Evolutionary conservation across 192 early-diverging fungal genomes (phyloP), one percentile per base, ranked within the genome.

Genomic region (Entomortierella lignicola): DNA sequence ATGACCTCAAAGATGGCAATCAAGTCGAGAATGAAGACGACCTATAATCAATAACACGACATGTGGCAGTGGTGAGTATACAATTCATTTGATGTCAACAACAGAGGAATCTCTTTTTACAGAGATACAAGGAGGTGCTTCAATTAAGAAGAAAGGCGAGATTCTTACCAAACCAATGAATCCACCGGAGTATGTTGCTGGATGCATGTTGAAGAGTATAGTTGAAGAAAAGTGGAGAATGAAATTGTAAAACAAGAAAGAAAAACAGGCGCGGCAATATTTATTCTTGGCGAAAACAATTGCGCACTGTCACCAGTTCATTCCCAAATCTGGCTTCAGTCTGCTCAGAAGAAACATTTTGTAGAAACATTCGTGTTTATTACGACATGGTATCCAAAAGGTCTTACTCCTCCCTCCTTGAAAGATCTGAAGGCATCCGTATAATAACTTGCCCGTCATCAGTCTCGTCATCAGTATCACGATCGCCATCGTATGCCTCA

Each of bases 1-100:
- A 89, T 53, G 30, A 87, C 74, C 66, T 89, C 87, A 55, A 89
- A 84, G 68, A 90, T 81, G 52, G 84, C 87, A 79, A 90, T 86
- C 56, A 90, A 60, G 56, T 90, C 86, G 43, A 90, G 73, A 44
- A 87, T 85, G 27, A 91, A 69, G 57, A 79, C 57, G 62, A 79
- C 50, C 71, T 72, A 65, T 12, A 39, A 47, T 25, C n/a, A 56
- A 7, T 8, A 4, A 37, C 34, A 37, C 34, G 34, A 37, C 34
- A 37, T 7, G 34, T 37, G 10, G 10, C 52, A 21, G 6, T 51
- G 4, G 6, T 21, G n/a, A 51, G 43, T 48, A 30, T 23, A 12
- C 0, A 60, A 10, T 6, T 0, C 18, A 37, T 47, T 12, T 10
- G 4, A 3, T 43, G 60, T 30, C 17, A 32, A 26, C 44, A 21